These are phyloP conservation scores for Nothophoma quercina DNA, from an alignment of 2,329 filamentous ascomycete genomes.

Conservation along the genomic window DNA sequence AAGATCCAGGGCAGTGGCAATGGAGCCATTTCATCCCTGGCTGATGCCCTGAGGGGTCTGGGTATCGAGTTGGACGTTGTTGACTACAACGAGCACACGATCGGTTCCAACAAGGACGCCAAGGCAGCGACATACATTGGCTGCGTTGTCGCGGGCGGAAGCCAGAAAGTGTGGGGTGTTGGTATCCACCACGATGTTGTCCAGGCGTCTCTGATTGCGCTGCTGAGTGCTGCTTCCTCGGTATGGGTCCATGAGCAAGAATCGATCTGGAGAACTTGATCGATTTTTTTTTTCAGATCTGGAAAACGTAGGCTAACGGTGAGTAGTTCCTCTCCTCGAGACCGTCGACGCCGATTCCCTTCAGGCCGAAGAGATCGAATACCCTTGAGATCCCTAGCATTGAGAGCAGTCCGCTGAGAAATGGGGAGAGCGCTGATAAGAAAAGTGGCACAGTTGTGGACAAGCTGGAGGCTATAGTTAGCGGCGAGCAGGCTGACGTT, in stretches of 20 bases:
- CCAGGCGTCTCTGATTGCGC: conserved; percentile 84
- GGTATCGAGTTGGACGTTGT: conserved; percentile 89
- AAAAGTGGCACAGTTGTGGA: conserved; percentile 33
- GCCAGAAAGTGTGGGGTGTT: conserved; percentile 84
- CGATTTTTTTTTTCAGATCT: too few relatives aligned
- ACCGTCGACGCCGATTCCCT: conserved; percentile 71
- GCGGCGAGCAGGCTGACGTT: conserved; percentile 31
- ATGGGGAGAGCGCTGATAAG: conserved; percentile 5
- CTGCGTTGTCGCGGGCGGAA: conserved; percentile 73
- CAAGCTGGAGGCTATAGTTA: conserved; percentile 40
- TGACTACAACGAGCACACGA: conserved; percentile 96
- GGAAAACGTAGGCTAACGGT: conserved; percentile 15
- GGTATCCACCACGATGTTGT: conserved; percentile 93
- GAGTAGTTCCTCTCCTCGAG: conserved; percentile 74
- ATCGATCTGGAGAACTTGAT: not conserved
- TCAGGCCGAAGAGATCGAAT: conserved; percentile 65
- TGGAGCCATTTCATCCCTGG: conserved; percentile 88
- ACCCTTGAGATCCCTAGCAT: conserved; percentile 48
- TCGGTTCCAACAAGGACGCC: conserved; percentile 79
- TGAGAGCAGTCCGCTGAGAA: conserved; percentile 30
- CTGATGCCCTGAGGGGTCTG: conserved; percentile 78
- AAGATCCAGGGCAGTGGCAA: conserved; percentile 82
- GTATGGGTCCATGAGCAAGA: conserved; percentile 61
- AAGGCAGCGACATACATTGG: conserved; percentile 97
- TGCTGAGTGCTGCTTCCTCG: conserved; percentile 84